phyloP scores from a whole-genome alignment of 129 eudicot genomes.

The Oenanthe sinensis region DNA sequence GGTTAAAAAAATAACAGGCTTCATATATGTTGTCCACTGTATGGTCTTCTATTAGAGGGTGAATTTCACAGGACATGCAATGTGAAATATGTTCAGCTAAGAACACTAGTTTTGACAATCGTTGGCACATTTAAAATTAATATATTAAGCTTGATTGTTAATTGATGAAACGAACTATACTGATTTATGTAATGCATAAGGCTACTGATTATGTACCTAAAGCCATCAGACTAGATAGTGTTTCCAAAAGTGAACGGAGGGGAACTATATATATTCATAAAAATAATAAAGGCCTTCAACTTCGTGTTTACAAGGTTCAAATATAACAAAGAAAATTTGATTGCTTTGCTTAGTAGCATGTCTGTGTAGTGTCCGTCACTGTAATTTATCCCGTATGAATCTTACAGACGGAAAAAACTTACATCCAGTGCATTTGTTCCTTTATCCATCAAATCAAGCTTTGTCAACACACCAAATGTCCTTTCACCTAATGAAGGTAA shows the following conservation, averaged over 20 bases:
- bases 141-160: not conserved
- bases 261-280: not conserved
- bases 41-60: not conserved
- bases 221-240: not conserved
- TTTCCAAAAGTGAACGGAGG: not conserved
- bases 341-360: not conserved
- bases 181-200: not conserved
- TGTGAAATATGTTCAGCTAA: not conserved
- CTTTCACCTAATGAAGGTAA: constrained; percentile 39
- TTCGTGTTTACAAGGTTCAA: not conserved
- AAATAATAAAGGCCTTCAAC: constrained; percentile 2
- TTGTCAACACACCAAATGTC: constrained; percentile 64
- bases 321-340: not conserved
- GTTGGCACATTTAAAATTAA: not conserved
- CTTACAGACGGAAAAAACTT: constrained; percentile 1
- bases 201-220: not conserved
- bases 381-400: not conserved
- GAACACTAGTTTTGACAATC: not conserved
- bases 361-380: not conserved
- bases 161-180: not conserved
- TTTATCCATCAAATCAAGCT: constrained; percentile 72
- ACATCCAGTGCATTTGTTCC: constrained; percentile 75
- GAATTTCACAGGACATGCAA: not conserved
- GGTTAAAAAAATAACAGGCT: not conserved
- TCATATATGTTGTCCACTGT: not conserved